A percentile compares a stretch with the other conserved stretches of the same genome.
These are phyloP conservation scores for Neurospora sp. DNA, from an alignment of 495 filamentous ascomycete genomes.

Conservation along the genomic window DNA sequence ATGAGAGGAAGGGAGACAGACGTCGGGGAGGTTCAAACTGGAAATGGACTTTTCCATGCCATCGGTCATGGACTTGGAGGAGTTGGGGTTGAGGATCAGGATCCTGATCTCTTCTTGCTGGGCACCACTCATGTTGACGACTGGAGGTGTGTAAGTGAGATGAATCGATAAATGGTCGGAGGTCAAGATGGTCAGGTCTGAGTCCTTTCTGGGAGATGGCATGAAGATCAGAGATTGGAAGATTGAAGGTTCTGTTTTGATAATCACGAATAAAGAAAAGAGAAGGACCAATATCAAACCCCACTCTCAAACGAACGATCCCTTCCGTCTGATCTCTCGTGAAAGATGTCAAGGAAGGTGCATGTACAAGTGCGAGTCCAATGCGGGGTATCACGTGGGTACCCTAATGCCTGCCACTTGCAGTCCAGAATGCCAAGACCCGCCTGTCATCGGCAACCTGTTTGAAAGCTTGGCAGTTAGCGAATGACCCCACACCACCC, in stretches of 20 bases:
- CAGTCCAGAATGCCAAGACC: slow-evolving; percentile 1
- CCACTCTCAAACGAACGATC: neutral
- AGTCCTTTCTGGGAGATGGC: neutral
- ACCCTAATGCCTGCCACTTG: neutral
- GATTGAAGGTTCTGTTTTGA: neutral
- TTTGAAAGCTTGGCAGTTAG: neutral
- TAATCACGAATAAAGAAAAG: neutral
- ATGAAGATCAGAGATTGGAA: neutral
- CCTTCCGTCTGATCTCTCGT: neutral
- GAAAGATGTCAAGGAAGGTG: neutral
- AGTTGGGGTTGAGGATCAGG: slow-evolving; percentile 88
- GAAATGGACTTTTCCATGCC: slow-evolving; percentile 56
- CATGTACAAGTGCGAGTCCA: neutral
- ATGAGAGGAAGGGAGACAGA: slow-evolving; percentile 13
- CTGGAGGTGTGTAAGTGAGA: neutral
- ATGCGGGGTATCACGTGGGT: slow-evolving; percentile 31
- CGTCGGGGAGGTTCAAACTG: slow-evolving; percentile 37
- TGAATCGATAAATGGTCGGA: neutral
- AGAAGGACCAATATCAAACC: neutral
- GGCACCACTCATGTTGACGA: slow-evolving; percentile 18
- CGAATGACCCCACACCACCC: neutral
- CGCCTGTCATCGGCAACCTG: neutral
- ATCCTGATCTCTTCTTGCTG: slow-evolving; percentile 37
- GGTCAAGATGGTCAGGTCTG: neutral
- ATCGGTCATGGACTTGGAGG: slow-evolving; percentile 70